Base-by-base conservation (phyloP, 2,329 filamentous ascomycete species). In the Ophiocordyceps sinensis region DNA sequence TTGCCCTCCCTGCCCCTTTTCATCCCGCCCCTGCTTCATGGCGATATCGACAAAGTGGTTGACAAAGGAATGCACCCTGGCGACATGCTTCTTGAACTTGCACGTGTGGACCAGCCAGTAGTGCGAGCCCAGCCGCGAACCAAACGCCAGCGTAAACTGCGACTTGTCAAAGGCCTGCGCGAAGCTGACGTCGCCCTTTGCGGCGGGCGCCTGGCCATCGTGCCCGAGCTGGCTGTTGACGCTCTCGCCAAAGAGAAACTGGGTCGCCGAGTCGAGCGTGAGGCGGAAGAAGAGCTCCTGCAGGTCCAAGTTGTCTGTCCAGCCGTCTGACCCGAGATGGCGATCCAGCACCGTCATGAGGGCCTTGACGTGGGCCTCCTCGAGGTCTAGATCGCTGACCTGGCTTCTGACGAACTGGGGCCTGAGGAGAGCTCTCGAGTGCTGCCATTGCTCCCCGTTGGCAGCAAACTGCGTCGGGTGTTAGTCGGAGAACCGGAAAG, bases 21-120 rank as follows among this genome's bases (percentile, higher is more conserved):
- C 37, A n/a, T 5, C 23, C 4, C n/a, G 10, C 14, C 40, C 28
- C 15, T 36, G 37, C 8, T 36, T 63, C 56, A 43, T 82, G 60
- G 10, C 76, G 67, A 41, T 65, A 39, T 75, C 70, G 46, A 85
- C 81, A 54, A 75, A 83, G n/a, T 68, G 70, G 47, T 75, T 69
- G n/a, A 84, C 71, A 53, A 85, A 86, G 9, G 68, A 58, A 52
- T 86, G 75, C 56, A 85, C 72, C n/a, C 68, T 62, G 28, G 71
- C 67, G 39, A 84, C 78, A 8, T 79, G 73, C 42, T 75, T 70
- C 45, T 65, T 66, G 55, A 85, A 85, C 3, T 74, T 70, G 38
- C 73, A 63, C 2, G 76, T 58, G 26, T 63, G 59, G 12, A 65
- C 53, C 4, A 70, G 46, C 63, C 66, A 70, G 51, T 68, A 67